A percentile compares a stretch with the other conserved stretches of the same genome.
Evolutionary conservation across 768 basidiomycete genomes (phyloP).

Genomic region (Pulveroboletus frians): DNA sequence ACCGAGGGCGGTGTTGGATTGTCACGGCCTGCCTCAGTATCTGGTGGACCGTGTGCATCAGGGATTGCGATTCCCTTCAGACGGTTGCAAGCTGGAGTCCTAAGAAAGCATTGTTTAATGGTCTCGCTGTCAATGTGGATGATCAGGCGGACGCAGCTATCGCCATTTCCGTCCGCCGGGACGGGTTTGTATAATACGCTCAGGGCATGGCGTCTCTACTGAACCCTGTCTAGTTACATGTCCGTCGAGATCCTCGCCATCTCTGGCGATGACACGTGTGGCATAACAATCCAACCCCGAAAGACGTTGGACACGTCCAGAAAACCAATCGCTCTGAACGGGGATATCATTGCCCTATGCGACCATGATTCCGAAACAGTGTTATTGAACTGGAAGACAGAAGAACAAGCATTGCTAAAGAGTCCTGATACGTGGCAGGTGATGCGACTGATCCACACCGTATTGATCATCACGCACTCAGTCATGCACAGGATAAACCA

Average conservation of each 20-base stretch:
- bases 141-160: conserved; percentile 40
- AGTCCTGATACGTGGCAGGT: conserved; percentile 33
- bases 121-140: conserved; percentile 47
- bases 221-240: conserved; percentile 14
- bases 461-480: conserved; percentile 8
- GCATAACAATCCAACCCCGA: conserved; percentile 28
- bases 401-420: conserved; percentile 43
- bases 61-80: conserved; percentile 37
- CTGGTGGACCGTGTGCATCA: conserved; percentile 55
- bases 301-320: conserved; percentile 37
- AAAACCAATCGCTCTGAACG: conserved; percentile 45
- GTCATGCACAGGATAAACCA: conserved; percentile 40
- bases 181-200: conserved; percentile 37
- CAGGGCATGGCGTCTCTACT: conserved; percentile 3
- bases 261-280: not conserved
- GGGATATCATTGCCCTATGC: conserved; percentile 49
- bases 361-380: conserved; percentile 47
- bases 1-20: conserved; percentile 39
- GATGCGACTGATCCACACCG: conserved; percentile 7
- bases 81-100: conserved; percentile 48
- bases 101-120: conserved; percentile 48
- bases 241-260: conserved; percentile 30
- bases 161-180: conserved; percentile 45
- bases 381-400: conserved; percentile 52
- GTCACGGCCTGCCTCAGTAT: conserved; percentile 54